These are phyloP conservation scores for Ganoderma boninense DNA, from an alignment of 1,284 basidiomycete genomes.

Conservation along the genomic window DNA sequence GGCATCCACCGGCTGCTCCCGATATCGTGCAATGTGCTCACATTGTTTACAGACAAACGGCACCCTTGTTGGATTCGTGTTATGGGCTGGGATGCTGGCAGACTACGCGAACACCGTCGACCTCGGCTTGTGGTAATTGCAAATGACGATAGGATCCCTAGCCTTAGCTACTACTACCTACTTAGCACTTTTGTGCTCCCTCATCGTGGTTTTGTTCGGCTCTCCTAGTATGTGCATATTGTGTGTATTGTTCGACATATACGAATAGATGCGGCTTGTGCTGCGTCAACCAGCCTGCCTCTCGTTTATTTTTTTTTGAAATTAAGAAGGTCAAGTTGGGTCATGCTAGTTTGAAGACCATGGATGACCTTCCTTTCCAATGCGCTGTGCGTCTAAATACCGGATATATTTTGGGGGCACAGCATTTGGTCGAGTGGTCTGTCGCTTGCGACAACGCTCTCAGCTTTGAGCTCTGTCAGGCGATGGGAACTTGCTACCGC, in stretches of 20 bases:
- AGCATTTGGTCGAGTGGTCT: too few relatives aligned
- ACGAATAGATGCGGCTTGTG: neutral
- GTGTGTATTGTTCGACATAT: neutral
- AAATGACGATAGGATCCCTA: neutral
- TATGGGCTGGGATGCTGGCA: conserved; percentile 27
- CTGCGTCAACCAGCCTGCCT: neutral
- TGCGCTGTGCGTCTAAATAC: too few relatives aligned
- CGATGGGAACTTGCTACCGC: neutral
- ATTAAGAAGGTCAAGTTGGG: neutral
- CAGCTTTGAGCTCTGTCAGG: neutral
- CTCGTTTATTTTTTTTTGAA: neutral
- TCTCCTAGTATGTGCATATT: neutral
- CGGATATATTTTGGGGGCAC: too few relatives aligned
- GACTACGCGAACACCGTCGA: conserved; percentile 23
- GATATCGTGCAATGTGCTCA: neutral
- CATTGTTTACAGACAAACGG: conserved; percentile 41
- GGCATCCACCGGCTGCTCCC: neutral
- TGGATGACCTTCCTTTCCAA: too few relatives aligned
- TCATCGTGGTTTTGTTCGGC: too few relatives aligned
- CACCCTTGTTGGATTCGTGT: conserved; percentile 32
- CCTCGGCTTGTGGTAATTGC: neutral
- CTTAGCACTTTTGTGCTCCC: neutral
- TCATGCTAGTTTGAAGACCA: neutral
- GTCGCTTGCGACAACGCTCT: too few relatives aligned
- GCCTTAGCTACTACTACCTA: neutral